Conservation (phyloP, 345 rosid genomes). For the Noccaea bulbosa region DNA sequence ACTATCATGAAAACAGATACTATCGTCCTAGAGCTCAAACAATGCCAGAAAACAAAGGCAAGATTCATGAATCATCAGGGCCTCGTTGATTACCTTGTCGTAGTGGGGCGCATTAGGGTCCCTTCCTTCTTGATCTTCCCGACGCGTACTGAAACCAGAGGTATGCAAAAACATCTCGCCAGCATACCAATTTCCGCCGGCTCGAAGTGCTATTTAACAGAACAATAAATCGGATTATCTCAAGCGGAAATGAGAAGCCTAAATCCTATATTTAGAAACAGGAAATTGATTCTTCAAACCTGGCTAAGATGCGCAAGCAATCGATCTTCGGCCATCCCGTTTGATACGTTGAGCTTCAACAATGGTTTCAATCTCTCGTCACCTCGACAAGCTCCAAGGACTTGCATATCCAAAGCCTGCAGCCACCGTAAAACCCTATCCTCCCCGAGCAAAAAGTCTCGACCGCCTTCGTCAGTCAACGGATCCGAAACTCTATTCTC, state of each 20-base stretch:
- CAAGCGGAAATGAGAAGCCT: neutral
- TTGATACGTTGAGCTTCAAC: constrained; percentile 68
- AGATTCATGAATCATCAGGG: neutral
- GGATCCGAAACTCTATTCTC: constrained; percentile 60
- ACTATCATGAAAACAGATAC: neutral
- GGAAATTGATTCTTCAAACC: constrained; percentile 46
- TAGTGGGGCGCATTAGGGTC: constrained; percentile 61
- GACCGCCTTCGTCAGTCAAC: constrained; percentile 62
- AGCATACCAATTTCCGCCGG: constrained; percentile 92
- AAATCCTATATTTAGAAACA: neutral
- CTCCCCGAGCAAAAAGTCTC: constrained; percentile 72
- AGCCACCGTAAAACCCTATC: constrained; percentile 87
- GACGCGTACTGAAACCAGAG: constrained; percentile 86
- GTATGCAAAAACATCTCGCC: constrained; percentile 93
- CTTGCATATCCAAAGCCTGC: constrained; percentile 89
- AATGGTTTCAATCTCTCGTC: constrained; percentile 96
- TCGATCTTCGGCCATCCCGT: constrained; percentile 76
- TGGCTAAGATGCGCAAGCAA: constrained; percentile 81
- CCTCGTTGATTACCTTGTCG: constrained; percentile 61
- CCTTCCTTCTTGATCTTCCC: constrained; percentile 87
- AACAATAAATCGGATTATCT: constrained; percentile 15
- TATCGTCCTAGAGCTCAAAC: neutral
- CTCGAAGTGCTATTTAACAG: constrained; percentile 66
- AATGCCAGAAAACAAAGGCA: constrained; percentile 10
- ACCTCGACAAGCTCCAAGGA: constrained; percentile 92